Evolutionary conservation across 2,329 filamentous ascomycete genomes (phyloP), one percentile per base, ranked within the genome.

Genomic region (Hymenoscyphus repandus): DNA sequence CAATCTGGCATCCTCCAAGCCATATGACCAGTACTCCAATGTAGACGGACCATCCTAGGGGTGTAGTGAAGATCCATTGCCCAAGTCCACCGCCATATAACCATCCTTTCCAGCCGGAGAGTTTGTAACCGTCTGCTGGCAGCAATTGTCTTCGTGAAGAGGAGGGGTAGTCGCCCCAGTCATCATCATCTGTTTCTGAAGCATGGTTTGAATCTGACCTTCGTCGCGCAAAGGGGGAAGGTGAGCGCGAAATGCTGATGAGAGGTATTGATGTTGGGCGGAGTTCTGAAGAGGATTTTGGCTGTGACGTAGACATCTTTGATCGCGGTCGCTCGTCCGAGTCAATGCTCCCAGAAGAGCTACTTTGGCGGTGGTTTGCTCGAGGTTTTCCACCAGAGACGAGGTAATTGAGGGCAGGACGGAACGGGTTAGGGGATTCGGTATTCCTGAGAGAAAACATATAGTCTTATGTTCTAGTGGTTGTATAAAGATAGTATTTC

Each of bases 181-280:
- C 70, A 44, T 75, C 72, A 36, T 75, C 73, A 46, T 76, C 74
- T 51, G 73, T 72, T 50, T 75, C 73, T 51, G 69, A 71, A 12
- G 45, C 55, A 11, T 60, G 56, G 47, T 62, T 62, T 50, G 71
- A 72, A 6, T 60, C 69, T 6, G 72, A 70, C 54, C 65, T 71
- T 46, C 69, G 67, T 49, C 70, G 64, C n/a, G 69, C 66, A 56
- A 70, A 74, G 1, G 73, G 73, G 30, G 69, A 73, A 6, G 70
- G 69, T 18, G 69, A 70, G 47, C 72, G 67, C 1, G 68, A 70
- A 38, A 76, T 62, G 52, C 69, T 73, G 45, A 75, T 73, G 9
- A 76, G 62, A 2, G 73, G 72, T 6, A 74, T 65, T 12, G 64
- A 60, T 15, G 51, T 62, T 15, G 67, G 59, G 40, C 70, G 69